phyloP scores from a whole-genome alignment of 164 flowering plant species.

The Dillenia turbinata region DNA sequence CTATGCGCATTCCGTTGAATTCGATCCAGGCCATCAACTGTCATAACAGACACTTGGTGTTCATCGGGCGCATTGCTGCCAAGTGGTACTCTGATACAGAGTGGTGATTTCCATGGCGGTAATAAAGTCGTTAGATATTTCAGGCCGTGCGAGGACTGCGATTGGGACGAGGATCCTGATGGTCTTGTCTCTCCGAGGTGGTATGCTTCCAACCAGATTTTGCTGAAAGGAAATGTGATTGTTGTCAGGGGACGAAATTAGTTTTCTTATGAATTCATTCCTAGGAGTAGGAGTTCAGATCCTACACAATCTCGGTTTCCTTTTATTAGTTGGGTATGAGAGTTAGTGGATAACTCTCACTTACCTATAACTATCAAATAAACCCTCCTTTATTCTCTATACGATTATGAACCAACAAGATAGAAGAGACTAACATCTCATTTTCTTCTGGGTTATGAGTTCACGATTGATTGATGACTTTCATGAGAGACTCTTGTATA shows the following conservation, averaged over 20 bases:
- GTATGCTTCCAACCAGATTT: conserved; percentile 44
- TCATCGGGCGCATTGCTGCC: conserved; percentile 43
- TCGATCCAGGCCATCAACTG: conserved; percentile 34
- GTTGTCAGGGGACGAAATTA: conserved; percentile 42
- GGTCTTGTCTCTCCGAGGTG: conserved; percentile 30
- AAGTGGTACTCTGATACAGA: conserved; percentile 35
- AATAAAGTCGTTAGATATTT: conserved; percentile 27
- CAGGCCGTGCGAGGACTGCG: conserved; percentile 33
- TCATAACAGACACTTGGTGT: conserved; percentile 47
- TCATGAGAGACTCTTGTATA: too few species aligned
- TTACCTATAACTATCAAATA: too few species aligned
- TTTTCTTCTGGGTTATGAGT: too few species aligned
- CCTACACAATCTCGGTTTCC: conserved; percentile 11
- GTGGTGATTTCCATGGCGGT: conserved; percentile 36
- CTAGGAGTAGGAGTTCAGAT: conserved; percentile 14
- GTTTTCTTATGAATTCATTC: conserved; percentile 41
- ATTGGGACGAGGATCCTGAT: conserved; percentile 33
- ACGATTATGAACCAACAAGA: too few species aligned
- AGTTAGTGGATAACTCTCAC: too few species aligned
- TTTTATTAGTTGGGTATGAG: too few species aligned
- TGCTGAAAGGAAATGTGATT: conserved; percentile 34
- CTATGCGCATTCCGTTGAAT: conserved; percentile 44
- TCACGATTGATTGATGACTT: too few species aligned
- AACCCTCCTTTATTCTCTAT: too few species aligned
- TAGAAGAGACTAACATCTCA: too few species aligned